phyloP scores from a whole-genome alignment of 2,329 filamentous ascomycete species.

The Sporothrix curviconia region DNA sequence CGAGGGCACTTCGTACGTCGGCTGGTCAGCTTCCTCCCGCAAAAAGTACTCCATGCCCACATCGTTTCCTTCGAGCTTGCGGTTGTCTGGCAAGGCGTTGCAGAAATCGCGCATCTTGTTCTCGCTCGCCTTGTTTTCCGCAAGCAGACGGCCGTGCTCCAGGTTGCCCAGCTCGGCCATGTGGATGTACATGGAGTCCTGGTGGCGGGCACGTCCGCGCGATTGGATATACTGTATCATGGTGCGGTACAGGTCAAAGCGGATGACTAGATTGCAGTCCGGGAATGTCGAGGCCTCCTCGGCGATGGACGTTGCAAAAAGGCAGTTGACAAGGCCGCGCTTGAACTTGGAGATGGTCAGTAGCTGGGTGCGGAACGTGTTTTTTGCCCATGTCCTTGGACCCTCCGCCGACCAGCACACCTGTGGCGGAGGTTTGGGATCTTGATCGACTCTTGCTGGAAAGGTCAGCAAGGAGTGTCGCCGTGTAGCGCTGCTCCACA shows the following conservation, averaged over 20 bases:
- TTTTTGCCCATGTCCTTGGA: constrained; percentile 15
- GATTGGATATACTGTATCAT: constrained; percentile 96
- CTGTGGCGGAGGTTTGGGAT: constrained; percentile 54
- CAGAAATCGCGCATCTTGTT: constrained; percentile 69
- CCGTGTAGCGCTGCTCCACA: constrained; percentile 71
- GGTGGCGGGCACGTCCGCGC: constrained; percentile 73
- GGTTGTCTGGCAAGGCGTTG: constrained; percentile 63
- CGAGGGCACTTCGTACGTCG: constrained; percentile 51
- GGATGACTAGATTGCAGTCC: constrained; percentile 58
- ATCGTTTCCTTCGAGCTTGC: constrained; percentile 57
- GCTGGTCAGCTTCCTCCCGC: constrained; percentile 41
- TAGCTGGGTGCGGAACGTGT: constrained; percentile 56
- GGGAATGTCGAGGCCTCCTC: constrained; percentile 64
- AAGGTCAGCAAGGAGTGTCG: constrained; percentile 65
- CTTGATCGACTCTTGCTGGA: constrained; percentile 48
- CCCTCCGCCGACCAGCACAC: constrained; percentile 43
- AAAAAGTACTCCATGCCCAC: constrained; percentile 51
- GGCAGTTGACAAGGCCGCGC: constrained; percentile 52
- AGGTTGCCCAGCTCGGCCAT: constrained; percentile 71
- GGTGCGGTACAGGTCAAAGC: constrained; percentile 83
- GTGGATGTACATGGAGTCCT: constrained; percentile 71
- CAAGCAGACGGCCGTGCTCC: constrained; percentile 49
- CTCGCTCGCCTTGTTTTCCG: constrained; percentile 56
- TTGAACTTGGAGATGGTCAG: constrained; percentile 61
- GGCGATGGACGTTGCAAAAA: constrained; percentile 60